Evolutionary conservation across 306 rosid genomes (phyloP), one percentile per base, ranked within the genome.

Genomic region (Benincasa hispida): DNA sequence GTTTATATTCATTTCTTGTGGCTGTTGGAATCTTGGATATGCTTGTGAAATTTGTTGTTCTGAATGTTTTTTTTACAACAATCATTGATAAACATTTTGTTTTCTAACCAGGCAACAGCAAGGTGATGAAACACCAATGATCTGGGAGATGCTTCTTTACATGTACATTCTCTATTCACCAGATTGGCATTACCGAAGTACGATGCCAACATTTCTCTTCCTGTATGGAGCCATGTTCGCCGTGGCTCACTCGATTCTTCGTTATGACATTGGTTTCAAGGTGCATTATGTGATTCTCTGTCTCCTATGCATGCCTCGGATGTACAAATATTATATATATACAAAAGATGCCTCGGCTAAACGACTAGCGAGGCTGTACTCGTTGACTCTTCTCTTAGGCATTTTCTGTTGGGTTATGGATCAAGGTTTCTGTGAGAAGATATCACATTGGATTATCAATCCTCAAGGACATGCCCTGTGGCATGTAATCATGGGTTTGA

Each of bases 401-500:
- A 77, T 87, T 83, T 83, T 85, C 80, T 87, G 83, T 85, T 87
- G 98, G 98, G 51, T 90, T 1, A 9, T 84, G 1, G 96, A 92
- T 76, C 85, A 80, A 18, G 58, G 83, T 81, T 89, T 86, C 84
- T 92, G 98, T 85, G 55, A 87, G 75, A 82, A 89, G 85, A 76
- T 92, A 75, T 86, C 96, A 4, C 4, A 81, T 68, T 90, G 88
- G 88, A 83, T 77, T 1, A 10, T 90, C 65, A 90, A 92, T 78
- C 96, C 91, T 6, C 96, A 90, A 75, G 96, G 96, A 13, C 98
- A 92, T 85, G 98, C 98, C 70, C 59, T 86, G 76, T 92, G 98
- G 93, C 98, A 92, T 79, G 45, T 87, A 79, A 89, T 90, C 84
- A 87, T 90, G 93, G 96, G 93, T 58, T 78, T 90, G 74, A 90